These are phyloP conservation scores for Sergeia podlipaevii DNA, from an alignment of 208 protist species.

Conservation along the genomic window DNA sequence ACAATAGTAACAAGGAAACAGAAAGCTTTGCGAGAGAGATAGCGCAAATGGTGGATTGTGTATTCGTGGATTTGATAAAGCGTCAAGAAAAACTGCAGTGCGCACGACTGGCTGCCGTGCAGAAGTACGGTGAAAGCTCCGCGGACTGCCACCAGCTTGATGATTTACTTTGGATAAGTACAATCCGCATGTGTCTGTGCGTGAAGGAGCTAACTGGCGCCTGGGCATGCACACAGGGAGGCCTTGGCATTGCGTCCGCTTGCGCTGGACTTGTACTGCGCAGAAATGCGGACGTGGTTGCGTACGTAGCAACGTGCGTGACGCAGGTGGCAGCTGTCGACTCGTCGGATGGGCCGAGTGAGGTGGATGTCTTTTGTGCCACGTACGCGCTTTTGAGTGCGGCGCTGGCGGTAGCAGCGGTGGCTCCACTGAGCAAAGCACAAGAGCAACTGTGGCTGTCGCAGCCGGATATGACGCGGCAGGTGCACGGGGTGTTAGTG, in stretches of 20 bases:
- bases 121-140: constrained; percentile 39
- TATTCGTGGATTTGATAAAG: constrained; percentile 33
- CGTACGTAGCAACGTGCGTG: constrained; percentile 49
- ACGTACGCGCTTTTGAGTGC: constrained; percentile 44
- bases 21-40: constrained; percentile 14
- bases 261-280: constrained; percentile 19
- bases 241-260: constrained; percentile 22
- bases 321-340: constrained; percentile 30
- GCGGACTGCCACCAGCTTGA: constrained; percentile 38
- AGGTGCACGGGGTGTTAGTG: constrained; percentile 68
- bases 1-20: background rate
- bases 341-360: constrained; percentile 9
- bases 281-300: constrained; percentile 32
- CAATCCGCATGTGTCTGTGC: constrained; percentile 47
- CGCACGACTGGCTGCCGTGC: constrained; percentile 19
- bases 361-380: constrained; percentile 31
- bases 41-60: constrained; percentile 22
- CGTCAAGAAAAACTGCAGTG: constrained; percentile 44
- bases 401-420: constrained; percentile 24
- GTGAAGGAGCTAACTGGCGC: constrained; percentile 41
- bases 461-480: constrained; percentile 39
- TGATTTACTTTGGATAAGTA: constrained; percentile 50
- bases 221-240: constrained; percentile 58
- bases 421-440: constrained; percentile 35
- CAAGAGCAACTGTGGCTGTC: constrained; percentile 49